These are phyloP conservation scores for Holtermannia corniformis DNA, from an alignment of 768 basidiomycete species.

Conservation along the genomic window DNA sequence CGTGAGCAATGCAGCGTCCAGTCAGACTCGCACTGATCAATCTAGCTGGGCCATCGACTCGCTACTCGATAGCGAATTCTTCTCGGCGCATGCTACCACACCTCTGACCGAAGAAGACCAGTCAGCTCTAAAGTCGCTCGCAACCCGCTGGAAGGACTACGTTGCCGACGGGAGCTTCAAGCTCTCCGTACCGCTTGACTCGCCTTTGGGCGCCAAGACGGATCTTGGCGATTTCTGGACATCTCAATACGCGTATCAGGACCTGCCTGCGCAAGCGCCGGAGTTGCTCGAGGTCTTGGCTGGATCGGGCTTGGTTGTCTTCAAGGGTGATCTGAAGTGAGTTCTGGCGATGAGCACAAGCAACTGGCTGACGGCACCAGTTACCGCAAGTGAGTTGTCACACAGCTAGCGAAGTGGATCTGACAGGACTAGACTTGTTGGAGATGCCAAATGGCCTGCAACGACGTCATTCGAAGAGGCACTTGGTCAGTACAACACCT, in stretches of 20 bases:
- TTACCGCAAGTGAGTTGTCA: conserved; percentile 66
- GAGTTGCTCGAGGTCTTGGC: conserved; percentile 47
- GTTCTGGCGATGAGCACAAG: conserved; percentile 32
- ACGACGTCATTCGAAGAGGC: conserved; percentile 65
- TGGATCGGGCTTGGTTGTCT: conserved; percentile 33
- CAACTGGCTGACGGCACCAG: conserved; percentile 41
- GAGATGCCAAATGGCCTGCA: conserved; percentile 79
- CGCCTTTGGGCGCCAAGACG: conserved; percentile 50
- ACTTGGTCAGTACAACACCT: conserved; percentile 42
- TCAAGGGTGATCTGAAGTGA: conserved; percentile 59
- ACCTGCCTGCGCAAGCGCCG: conserved; percentile 31
- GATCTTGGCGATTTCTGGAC: conserved; percentile 40
- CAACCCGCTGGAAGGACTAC: conserved; percentile 62
- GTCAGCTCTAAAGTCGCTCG: conserved; percentile 49
- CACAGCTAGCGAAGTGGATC: conserved; percentile 3
- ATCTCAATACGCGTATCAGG: conserved; percentile 37
- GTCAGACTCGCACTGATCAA: neutral
- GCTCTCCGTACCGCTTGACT: conserved; percentile 58
- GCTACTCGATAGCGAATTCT: conserved; percentile 46
- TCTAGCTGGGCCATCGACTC: conserved; percentile 49
- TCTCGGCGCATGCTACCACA: conserved; percentile 46
- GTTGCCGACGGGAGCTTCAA: conserved; percentile 61
- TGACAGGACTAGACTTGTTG: conserved; percentile 57
- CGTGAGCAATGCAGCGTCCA: conserved; percentile 14
- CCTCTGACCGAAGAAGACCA: conserved; percentile 33